A percentile compares a stretch with the other conserved stretches of the same genome.
These are phyloP conservation scores for Circinella minor DNA, from an alignment of 371 early-diverging fungal genomes.

Conservation along the genomic window DNA sequence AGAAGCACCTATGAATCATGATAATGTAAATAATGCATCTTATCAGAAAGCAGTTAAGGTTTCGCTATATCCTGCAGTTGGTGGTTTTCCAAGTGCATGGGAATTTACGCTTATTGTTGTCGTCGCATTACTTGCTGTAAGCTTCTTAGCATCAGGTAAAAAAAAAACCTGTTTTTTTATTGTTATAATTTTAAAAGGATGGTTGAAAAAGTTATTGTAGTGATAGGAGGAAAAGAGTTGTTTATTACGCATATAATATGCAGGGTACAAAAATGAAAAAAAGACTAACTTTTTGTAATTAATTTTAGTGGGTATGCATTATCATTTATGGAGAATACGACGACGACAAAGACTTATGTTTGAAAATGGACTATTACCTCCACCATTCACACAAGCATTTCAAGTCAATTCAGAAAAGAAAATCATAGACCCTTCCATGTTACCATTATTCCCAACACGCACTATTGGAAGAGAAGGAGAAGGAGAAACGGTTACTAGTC, in stretches of 20 bases:
- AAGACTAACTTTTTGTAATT: background rate
- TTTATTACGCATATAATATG: background rate
- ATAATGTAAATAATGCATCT: slow-evolving; percentile 22
- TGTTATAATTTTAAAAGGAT: too few relatives aligned
- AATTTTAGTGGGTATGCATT: slow-evolving; percentile 50
- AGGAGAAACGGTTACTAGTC: too few relatives aligned
- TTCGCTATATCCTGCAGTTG: slow-evolving; percentile 44
- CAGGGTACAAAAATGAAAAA: background rate
- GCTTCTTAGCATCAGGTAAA: slow-evolving; percentile 56
- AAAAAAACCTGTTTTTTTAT: background rate
- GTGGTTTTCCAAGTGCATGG: slow-evolving; percentile 57
- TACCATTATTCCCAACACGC: slow-evolving; percentile 42
- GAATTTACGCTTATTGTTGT: slow-evolving; percentile 62
- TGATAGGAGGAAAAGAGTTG: background rate
- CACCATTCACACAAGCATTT: slow-evolving; percentile 9
- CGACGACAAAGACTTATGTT: slow-evolving; percentile 40
- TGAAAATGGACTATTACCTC: slow-evolving; percentile 37
- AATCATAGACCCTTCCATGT: slow-evolving; percentile 32
- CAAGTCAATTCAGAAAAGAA: slow-evolving; percentile 21
- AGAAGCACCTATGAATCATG: slow-evolving; percentile 16
- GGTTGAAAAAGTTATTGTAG: background rate
- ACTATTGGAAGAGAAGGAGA: slow-evolving; percentile 29
- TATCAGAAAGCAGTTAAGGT: slow-evolving; percentile 37
- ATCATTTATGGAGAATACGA: slow-evolving; percentile 55
- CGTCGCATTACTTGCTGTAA: slow-evolving; percentile 56